Base-by-base conservation (phyloP, 495 filamentous ascomycete species). In the Arthonia radiata region DNA sequence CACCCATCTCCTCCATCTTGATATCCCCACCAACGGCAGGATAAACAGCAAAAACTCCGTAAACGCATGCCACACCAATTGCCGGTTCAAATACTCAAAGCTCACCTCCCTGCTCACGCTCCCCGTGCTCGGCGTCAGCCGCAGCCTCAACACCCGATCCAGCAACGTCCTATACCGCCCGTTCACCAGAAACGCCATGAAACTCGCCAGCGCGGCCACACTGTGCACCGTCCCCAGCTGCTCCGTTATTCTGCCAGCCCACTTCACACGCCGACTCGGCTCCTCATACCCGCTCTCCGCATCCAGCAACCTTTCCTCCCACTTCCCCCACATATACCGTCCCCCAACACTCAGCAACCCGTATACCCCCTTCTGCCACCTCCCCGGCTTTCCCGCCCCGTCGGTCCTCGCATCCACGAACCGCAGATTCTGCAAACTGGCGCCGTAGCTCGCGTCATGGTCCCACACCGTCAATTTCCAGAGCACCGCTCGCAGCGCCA, bases 381-480 rank as follows among this genome's bases (percentile, higher is more conserved):
- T 65, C 15, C 66, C 71, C 7, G 61, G 56, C 31, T 69, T 46
- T 2, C 69, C 59, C 0, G 63, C 53, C 1, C 66, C 63, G 18
- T 50, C 55, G 27, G 59, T 57, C 31, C 86, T 63, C 21, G 80
- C 82, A 42, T 94, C 86, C 13, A 71, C 72, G 40, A 89, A 93
- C 38, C 67, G 67, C 5, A 94, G 62, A 31, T 86, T 86, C 41
- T 94, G 86, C 16, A 99, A 52, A 3, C 75, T 69, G 10, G 89
- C 89, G 30, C 86, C 86, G 43, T 99, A 99, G 0, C 76, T 82
- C 12, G 89, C 73, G 50, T 91, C 61, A 44, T 92, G 76, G 43
- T 94, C 82, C 86, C 86, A 99, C 27, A 94, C 75, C 1, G 74
- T 74, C 32, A 99, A 60, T 45, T 94, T 94, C 56, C 90, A 99